These are phyloP conservation scores for Pichia sporocuriosa DNA, from an alignment of 805 yeast species.

Conservation along the genomic window DNA sequence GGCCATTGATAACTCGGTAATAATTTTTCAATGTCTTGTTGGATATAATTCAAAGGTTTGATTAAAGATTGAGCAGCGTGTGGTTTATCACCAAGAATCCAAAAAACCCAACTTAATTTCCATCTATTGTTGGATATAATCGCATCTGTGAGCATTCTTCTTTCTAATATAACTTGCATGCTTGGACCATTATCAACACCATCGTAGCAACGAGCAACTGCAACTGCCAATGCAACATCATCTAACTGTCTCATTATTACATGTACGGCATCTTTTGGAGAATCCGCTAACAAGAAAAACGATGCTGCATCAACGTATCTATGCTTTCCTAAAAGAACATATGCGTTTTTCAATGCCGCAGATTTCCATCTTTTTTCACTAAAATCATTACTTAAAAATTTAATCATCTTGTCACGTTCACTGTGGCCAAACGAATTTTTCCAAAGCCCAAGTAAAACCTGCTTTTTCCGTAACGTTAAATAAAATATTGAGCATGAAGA, in stretches of 20 bases:
- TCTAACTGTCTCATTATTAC: conserved; percentile 61
- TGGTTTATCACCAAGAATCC: conserved; percentile 48
- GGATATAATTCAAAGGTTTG: conserved; percentile 40
- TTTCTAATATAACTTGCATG: conserved; percentile 41
- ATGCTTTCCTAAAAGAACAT: conserved; percentile 82
- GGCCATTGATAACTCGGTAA: conserved; percentile 27
- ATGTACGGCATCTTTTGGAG: conserved; percentile 69
- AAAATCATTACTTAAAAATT: conserved; percentile 73
- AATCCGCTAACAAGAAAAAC: conserved; percentile 73
- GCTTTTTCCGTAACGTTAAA: conserved; percentile 71
- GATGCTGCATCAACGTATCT: conserved; percentile 82
- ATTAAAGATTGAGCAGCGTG: conserved; percentile 60
- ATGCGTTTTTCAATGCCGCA: conserved; percentile 91
- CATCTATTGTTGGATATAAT: conserved; percentile 65
- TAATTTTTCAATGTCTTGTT: conserved; percentile 23
- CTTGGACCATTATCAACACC: conserved; percentile 51
- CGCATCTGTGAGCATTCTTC: conserved; percentile 49
- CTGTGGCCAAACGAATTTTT: conserved; percentile 64
- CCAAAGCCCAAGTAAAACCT: conserved; percentile 78
- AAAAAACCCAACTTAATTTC: conserved; percentile 74
- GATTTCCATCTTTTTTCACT: conserved; percentile 68
- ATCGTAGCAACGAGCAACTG: conserved; percentile 72
- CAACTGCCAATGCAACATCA: conserved; percentile 71
- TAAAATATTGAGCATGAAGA: conserved; percentile 66
- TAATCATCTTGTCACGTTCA: conserved; percentile 78